These are phyloP conservation scores for Rhizoclosmatium globosum DNA, from an alignment of 192 early-diverging fungal genomes.

Conservation along the genomic window DNA sequence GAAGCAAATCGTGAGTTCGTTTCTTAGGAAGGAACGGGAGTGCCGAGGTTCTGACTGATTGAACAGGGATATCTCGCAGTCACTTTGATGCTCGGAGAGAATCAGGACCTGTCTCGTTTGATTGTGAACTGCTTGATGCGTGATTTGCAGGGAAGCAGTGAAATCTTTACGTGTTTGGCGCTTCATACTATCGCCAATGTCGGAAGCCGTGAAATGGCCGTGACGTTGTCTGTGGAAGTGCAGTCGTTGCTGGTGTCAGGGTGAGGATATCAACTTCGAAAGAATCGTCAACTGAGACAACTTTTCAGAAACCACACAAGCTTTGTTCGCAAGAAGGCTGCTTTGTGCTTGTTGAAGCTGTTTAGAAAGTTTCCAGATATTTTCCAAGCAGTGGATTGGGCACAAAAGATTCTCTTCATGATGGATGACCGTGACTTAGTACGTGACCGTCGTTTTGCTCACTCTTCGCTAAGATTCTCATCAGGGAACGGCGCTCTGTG, in stretches of 20 bases:
- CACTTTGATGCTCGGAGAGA: slow-evolving; percentile 90
- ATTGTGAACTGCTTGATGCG: slow-evolving; percentile 90
- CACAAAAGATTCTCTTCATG: slow-evolving; percentile 77
- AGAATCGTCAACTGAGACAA: background rate
- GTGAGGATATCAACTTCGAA: slow-evolving; percentile 49
- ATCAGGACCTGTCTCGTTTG: slow-evolving; percentile 79
- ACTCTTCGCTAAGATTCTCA: background rate
- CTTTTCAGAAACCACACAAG: slow-evolving; percentile 42
- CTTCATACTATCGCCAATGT: slow-evolving; percentile 98
- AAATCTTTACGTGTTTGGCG: slow-evolving; percentile 90
- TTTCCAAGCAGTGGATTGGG: slow-evolving; percentile 88
- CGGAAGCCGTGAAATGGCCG: slow-evolving; percentile 90
- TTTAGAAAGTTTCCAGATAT: slow-evolving; percentile 90
- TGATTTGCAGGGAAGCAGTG: slow-evolving; percentile 85
- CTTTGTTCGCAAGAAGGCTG: slow-evolving; percentile 98
- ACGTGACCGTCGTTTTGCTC: background rate
- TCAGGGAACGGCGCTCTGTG: slow-evolving; percentile 84
- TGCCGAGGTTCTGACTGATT: background rate
- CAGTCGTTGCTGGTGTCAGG: slow-evolving; percentile 82
- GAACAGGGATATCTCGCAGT: slow-evolving; percentile 93
- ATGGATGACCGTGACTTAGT: slow-evolving; percentile 88
- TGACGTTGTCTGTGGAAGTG: slow-evolving; percentile 83
- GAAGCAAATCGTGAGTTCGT: slow-evolving; percentile 88
- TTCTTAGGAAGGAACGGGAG: background rate
- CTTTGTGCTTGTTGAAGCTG: slow-evolving; percentile 88